Conservation (phyloP, 768 basidiomycete genomes). For the Pleurotus djamor region DNA sequence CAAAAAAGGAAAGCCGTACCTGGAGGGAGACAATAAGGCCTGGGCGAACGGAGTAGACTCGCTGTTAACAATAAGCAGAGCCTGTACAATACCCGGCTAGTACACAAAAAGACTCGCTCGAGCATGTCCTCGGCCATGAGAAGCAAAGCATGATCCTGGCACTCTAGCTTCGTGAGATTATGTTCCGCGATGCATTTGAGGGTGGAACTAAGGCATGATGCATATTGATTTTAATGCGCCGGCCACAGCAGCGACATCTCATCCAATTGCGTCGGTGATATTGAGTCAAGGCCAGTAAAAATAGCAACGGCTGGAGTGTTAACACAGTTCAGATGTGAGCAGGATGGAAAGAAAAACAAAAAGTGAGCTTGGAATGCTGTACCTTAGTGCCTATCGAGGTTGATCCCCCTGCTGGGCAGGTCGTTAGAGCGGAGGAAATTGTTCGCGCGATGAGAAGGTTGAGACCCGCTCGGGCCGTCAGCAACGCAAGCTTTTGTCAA, state of each 20-base stretch:
- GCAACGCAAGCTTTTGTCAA: not conserved
- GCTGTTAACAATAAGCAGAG: constrained; percentile 8
- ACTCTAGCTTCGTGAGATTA: too few species aligned
- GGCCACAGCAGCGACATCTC: too few species aligned
- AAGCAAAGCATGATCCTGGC: not conserved
- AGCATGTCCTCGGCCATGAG: not conserved
- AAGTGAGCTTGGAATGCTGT: not conserved
- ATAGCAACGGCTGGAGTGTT: not conserved
- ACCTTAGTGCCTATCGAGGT: constrained; percentile 3
- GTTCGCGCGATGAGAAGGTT: not conserved
- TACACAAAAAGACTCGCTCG: constrained; percentile 4
- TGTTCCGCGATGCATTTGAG: too few species aligned
- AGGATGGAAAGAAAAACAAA: not conserved
- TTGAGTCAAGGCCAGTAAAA: not conserved
- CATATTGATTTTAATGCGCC: too few species aligned
- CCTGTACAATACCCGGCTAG: constrained; percentile 5
- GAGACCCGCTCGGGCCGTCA: not conserved
- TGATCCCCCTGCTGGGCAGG: not conserved
- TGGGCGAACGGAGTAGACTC: not conserved
- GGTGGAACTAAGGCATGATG: too few species aligned
- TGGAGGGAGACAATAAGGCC: constrained; percentile 1
- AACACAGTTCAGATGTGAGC: not conserved
- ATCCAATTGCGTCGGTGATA: too few species aligned
- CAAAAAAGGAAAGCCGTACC: not conserved
- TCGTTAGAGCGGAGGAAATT: not conserved